Conservation (phyloP, 306 rosid genomes). For the Betula pendula region DNA sequence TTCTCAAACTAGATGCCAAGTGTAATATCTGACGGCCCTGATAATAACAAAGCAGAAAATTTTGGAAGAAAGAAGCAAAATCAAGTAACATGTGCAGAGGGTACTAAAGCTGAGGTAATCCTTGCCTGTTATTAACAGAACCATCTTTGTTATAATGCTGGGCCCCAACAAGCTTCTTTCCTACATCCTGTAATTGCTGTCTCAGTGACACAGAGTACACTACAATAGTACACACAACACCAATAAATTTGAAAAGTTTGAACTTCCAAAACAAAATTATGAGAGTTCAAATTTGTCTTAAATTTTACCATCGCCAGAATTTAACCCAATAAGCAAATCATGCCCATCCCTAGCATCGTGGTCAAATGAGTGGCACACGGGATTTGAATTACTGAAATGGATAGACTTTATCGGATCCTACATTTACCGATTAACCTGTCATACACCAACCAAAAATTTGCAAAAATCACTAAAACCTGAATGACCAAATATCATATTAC, state of each 20-base stretch:
- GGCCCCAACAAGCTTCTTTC: conserved; percentile 92
- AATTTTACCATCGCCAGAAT: conserved; percentile 84
- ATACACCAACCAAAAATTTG: conserved; percentile 31
- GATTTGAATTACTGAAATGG: conserved; percentile 89
- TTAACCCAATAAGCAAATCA: conserved; percentile 87
- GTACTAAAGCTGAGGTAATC: conserved; percentile 12
- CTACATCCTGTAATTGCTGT: conserved; percentile 98
- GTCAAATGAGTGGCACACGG: conserved; percentile 89
- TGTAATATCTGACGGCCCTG: not conserved
- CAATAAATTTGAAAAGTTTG: conserved; percentile 38
- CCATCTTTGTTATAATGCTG: conserved; percentile 98
- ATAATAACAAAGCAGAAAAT: not conserved
- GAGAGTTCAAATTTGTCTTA: conserved; percentile 16
- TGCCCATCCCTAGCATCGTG: conserved; percentile 95
- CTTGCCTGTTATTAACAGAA: conserved; percentile 87
- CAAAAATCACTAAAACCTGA: conserved; percentile 9
- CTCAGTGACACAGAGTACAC: conserved; percentile 97
- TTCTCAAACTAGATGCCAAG: not conserved
- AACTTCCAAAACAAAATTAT: conserved; percentile 22
- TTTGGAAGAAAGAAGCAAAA: not conserved
- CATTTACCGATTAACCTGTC: conserved; percentile 41
- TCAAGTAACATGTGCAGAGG: not conserved
- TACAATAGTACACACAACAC: conserved; percentile 49
- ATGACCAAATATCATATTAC: conserved; percentile 35
- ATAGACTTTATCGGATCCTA: conserved; percentile 97